These are phyloP conservation scores for Diaporthe longicolla DNA, from an alignment of 2,329 filamentous ascomycete genomes.

Conservation along the genomic window DNA sequence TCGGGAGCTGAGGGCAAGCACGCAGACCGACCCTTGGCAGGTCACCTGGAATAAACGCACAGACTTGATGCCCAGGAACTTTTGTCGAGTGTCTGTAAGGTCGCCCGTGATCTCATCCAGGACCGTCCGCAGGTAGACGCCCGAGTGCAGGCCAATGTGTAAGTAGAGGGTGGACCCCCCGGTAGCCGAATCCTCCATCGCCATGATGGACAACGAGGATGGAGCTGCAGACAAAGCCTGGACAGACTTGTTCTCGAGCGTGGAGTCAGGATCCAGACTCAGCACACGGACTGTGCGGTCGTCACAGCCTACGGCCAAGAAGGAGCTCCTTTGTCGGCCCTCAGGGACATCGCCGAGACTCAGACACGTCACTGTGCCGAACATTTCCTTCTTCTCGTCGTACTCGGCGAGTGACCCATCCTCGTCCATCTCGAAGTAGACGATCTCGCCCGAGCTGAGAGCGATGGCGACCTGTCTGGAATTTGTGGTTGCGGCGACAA, in stretches of 20 bases:
- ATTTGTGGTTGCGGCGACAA: constrained; percentile 94
- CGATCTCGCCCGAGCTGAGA: constrained; percentile 94
- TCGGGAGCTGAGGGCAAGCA: constrained; percentile 90
- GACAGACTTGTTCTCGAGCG: constrained; percentile 92
- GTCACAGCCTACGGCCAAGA: constrained; percentile 95
- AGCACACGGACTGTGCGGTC: constrained; percentile 96
- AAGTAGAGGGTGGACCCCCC: constrained; percentile 92
- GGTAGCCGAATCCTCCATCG: constrained; percentile 94
- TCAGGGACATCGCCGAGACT: constrained; percentile 94
- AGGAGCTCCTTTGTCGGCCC: constrained; percentile 89
- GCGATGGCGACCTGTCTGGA: constrained; percentile 93
- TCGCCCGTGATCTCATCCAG: constrained; percentile 97
- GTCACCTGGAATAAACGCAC: constrained; percentile 94
- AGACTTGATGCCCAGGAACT: constrained; percentile 91
- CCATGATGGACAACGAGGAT: constrained; percentile 89
- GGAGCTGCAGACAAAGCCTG: constrained; percentile 93
- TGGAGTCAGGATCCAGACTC: constrained; percentile 90
- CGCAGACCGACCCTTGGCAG: constrained; percentile 85
- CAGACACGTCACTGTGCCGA: constrained; percentile 93
- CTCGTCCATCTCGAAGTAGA: constrained; percentile 97
- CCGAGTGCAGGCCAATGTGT: constrained; percentile 95
- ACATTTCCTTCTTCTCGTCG: constrained; percentile 95
- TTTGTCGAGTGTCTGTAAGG: constrained; percentile 92
- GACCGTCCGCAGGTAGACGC: constrained; percentile 95
- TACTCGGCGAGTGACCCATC: constrained; percentile 94